phyloP scores from a whole-genome alignment of 2,329 filamentous ascomycete genomes.

The Ophiognomonia clavigignenti-juglandacearum region DNA sequence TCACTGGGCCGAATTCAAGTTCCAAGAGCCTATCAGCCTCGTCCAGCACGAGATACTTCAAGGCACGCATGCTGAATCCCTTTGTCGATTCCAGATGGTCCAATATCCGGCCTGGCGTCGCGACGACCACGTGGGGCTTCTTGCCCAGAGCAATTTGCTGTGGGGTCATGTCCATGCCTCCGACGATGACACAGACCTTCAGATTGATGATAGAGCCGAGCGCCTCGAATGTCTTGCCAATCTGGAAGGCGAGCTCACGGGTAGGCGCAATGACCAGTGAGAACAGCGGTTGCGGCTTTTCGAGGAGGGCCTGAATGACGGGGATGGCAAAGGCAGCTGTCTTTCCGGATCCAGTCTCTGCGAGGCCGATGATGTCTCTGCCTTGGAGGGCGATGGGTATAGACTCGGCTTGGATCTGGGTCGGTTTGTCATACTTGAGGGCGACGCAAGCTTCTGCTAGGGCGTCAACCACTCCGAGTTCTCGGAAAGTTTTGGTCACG shows the following conservation, averaged over 20 bases:
- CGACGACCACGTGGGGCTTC: slow-evolving; percentile 90
- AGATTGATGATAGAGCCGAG: slow-evolving; percentile 86
- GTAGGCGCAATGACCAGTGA: slow-evolving; percentile 90
- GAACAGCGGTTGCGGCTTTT: slow-evolving; percentile 80
- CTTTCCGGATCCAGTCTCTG: slow-evolving; percentile 94
- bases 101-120: slow-evolving; percentile 81
- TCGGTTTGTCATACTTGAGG: slow-evolving; percentile 80
- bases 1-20: slow-evolving; percentile 77
- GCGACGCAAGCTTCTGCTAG: slow-evolving; percentile 83
- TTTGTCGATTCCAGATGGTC: slow-evolving; percentile 97
- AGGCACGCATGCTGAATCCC: slow-evolving; percentile 75
- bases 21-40: slow-evolving; percentile 90
- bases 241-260: slow-evolving; percentile 88
- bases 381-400: slow-evolving; percentile 76
- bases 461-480: slow-evolving; percentile 75
- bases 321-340: slow-evolving; percentile 92
- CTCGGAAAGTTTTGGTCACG: slow-evolving; percentile 58
- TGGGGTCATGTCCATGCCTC: slow-evolving; percentile 92
- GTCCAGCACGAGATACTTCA: slow-evolving; percentile 92
- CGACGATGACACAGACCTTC: slow-evolving; percentile 79
- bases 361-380: slow-evolving; percentile 84
- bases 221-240: slow-evolving; percentile 80
- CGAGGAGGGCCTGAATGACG: slow-evolving; percentile 84
- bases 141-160: slow-evolving; percentile 91
- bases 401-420: slow-evolving; percentile 80